Evolutionary conservation across 768 basidiomycete species (phyloP).

Genomic region (Tricholoma matsutake): DNA sequence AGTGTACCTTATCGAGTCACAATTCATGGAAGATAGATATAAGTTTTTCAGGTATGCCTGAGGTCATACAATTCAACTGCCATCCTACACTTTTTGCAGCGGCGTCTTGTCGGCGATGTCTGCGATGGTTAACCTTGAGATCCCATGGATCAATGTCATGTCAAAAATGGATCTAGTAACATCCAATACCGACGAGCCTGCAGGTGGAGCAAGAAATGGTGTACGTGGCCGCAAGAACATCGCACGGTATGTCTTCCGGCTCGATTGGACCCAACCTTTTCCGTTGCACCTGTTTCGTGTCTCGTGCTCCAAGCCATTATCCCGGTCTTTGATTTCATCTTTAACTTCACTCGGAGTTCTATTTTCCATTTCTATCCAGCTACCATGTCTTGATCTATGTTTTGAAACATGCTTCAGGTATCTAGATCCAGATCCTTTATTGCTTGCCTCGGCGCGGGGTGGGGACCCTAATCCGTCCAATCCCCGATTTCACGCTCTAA

Average conservation of each 20-base stretch:
- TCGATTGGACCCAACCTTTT: background rate
- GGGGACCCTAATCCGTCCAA: slow-evolving; percentile 54
- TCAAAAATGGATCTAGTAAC: slow-evolving; percentile 99
- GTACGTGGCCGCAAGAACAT: slow-evolving; percentile 74
- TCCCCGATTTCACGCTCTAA: slow-evolving; percentile 88
- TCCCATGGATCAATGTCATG: slow-evolving; percentile 97
- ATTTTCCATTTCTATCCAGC: background rate
- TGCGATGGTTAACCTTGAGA: slow-evolving; percentile 96
- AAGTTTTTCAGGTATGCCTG: slow-evolving; percentile 85
- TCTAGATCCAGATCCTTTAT: slow-evolving; percentile 90
- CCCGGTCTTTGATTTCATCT: too few relatives aligned
- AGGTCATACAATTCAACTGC: background rate
- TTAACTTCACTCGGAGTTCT: too few relatives aligned
- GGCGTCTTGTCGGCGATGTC: slow-evolving; percentile 98
- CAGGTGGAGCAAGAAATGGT: slow-evolving; percentile 66
- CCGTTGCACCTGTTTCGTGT: background rate
- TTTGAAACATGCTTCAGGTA: slow-evolving; percentile 47
- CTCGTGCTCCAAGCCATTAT: background rate
- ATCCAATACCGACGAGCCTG: slow-evolving; percentile 54
- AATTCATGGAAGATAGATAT: slow-evolving; percentile 99
- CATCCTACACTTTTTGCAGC: slow-evolving; percentile 35
- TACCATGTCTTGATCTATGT: background rate
- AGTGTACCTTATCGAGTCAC: slow-evolving; percentile 92
- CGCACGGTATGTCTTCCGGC: slow-evolving; percentile 54
- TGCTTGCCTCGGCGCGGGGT: slow-evolving; percentile 67